Evolutionary conservation across 495 filamentous ascomycete species (phyloP).

Genomic region (Lepraria neglecta): DNA sequence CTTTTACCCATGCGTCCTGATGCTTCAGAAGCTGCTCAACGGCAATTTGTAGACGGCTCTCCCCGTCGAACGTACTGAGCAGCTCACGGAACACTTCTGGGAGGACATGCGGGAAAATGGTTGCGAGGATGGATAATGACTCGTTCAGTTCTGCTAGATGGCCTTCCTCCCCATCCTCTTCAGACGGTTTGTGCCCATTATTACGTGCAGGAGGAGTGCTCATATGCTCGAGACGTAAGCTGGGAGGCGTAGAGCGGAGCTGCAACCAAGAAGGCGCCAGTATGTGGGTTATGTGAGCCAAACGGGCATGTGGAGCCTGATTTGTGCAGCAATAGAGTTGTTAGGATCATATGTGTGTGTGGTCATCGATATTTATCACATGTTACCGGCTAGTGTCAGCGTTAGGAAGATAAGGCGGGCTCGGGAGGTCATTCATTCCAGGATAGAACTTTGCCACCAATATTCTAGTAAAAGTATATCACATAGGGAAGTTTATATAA

Average conservation of each 20-base stretch:
- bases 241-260: background rate
- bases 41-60: constrained; percentile 77
- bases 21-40: constrained; percentile 79
- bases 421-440: background rate
- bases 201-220: constrained; percentile 9
- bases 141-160: constrained; percentile 68
- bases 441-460: background rate
- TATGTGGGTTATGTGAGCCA: background rate
- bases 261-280: too few species aligned
- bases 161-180: constrained; percentile 36
- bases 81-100: constrained; percentile 91
- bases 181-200: background rate
- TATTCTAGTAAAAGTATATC: background rate
- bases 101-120: constrained; percentile 79
- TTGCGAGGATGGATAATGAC: constrained; percentile 61
- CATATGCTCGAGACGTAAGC: constrained; percentile 7
- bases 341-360: too few species aligned
- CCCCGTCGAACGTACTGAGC: constrained; percentile 69
- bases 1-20: constrained; percentile 65
- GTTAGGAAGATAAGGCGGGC: too few species aligned
- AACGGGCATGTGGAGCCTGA: background rate
- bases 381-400: too few species aligned
- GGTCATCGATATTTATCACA: too few species aligned
- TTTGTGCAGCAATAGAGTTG: too few species aligned
- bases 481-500: background rate